Base-by-base conservation (phyloP, 768 basidiomycete species). In the Termitomyces sp. region DNA sequence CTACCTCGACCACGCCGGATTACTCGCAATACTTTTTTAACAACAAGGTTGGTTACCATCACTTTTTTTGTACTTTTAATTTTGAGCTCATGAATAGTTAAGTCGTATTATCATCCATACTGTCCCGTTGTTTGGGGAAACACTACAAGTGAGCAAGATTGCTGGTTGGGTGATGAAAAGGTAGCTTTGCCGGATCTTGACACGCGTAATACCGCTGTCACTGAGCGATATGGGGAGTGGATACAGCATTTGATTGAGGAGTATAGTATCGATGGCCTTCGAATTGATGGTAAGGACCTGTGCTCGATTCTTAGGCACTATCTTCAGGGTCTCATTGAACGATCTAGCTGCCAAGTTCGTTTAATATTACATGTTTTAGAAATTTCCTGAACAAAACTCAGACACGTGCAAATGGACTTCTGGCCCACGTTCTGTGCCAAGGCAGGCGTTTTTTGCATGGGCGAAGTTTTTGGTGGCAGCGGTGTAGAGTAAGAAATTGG, bases 361-460 rank as follows among this genome's bases (percentile, higher is more conserved):
- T 34, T 18, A 36, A 13, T 26, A 42, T 18, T 59, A 59, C 59
- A 64, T 13, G 7, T 49, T 34, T 1, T 39, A 10, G 15, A 22
- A 6, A 24, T 3, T 20, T 12, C 15, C 18, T 36, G 42, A 33
- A 45, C 28, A 45, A 47, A 33, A 13, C 66, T 59, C 78, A 79
- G 78, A 69, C 92, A 94, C 66, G 85, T 93, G 52, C 77, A 85
- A 54, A 77, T 80, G 54, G 73, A 77, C 46, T 95, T 94, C 69
- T 94, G 90, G 91, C 84, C 88, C 1, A 65, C 65, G 6, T 93
- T 94, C 66, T 85, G 84, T 63, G 73, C 70, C 46, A 83, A 81
- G n/a, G 88, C 90, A 0, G 90, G 86, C 13, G 87, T 93, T 10
- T 93, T 88, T 73, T 93, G 89, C 65, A 87, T 93, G 54, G 93